Evolutionary conservation across 768 basidiomycete genomes (phyloP).

Genomic region (Mycena leptocephala): DNA sequence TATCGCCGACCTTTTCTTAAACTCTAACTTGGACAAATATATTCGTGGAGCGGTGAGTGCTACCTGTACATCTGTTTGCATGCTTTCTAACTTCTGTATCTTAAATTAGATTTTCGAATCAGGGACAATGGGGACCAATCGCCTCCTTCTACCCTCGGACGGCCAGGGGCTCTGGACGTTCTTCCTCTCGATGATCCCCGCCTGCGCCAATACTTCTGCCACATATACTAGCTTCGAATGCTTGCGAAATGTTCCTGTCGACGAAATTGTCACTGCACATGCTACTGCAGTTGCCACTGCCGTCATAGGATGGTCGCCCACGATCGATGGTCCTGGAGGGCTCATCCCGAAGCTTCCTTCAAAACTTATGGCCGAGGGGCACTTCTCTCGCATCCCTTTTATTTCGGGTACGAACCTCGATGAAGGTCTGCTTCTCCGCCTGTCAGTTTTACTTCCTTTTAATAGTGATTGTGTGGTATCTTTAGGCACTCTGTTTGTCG

Average conservation of each 20-base stretch:
- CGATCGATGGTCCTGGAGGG: constrained; percentile 57
- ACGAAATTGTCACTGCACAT: constrained; percentile 44
- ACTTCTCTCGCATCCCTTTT: constrained; percentile 57
- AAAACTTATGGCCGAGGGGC: constrained; percentile 46
- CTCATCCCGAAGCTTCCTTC: constrained; percentile 56
- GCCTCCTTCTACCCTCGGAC: constrained; percentile 46
- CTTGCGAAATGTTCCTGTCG: constrained; percentile 43
- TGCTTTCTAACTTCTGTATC: not conserved
- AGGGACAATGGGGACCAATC: constrained; percentile 48
- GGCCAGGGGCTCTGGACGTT: constrained; percentile 47
- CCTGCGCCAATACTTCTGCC: constrained; percentile 39
- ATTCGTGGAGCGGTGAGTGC: constrained; percentile 48
- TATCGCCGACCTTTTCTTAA: constrained; percentile 53
- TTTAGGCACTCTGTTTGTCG: constrained; percentile 51
- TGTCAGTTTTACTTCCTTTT: not conserved
- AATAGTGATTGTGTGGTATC: not conserved
- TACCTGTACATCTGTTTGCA: not conserved
- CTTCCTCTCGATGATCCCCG: constrained; percentile 45
- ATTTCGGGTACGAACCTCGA: constrained; percentile 61
- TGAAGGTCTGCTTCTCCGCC: constrained; percentile 52
- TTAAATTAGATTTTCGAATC: constrained; percentile 58
- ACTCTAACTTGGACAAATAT: constrained; percentile 44
- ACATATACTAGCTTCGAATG: constrained; percentile 51
- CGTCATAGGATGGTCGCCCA: constrained; percentile 53
- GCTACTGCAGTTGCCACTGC: constrained; percentile 39